Percentiles rank a stretch among this genome's conserved stretches.
Conservation (phyloP, 2,329 filamentous ascomycete species). For the Knufia fluminis region DNA sequence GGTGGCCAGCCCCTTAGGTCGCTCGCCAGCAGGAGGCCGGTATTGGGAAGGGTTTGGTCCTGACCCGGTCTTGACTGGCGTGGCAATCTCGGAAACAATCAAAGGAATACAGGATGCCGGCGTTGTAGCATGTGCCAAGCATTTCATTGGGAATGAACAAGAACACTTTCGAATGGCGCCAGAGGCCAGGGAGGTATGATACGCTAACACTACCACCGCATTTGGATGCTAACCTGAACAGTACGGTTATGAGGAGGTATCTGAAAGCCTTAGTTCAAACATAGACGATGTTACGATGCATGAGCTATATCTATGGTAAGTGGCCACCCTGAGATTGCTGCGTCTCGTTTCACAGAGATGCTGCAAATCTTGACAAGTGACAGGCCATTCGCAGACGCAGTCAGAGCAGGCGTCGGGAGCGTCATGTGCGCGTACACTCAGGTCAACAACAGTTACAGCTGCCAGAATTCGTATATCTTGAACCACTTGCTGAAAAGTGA, state of each 20-base stretch:
- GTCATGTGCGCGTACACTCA: conserved; percentile 66
- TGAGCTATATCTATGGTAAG: conserved; percentile 56
- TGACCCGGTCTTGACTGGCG: conserved; percentile 66
- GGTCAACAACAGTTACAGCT: conserved; percentile 59
- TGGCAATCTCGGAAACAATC: conserved; percentile 63
- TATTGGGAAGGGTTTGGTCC: conserved; percentile 62
- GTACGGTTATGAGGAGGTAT: too few species aligned
- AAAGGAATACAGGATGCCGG: conserved; percentile 74
- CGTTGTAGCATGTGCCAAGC: conserved; percentile 75
- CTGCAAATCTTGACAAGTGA: too few species aligned
- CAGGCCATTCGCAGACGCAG: conserved; percentile 59
- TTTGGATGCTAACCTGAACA: too few species aligned
- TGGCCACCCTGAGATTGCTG: too few species aligned
- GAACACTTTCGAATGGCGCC: conserved; percentile 57
- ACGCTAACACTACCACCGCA: too few species aligned
- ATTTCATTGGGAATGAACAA: conserved; percentile 66
- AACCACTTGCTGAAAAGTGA: conserved; percentile 60
- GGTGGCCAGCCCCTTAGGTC: conserved; percentile 65
- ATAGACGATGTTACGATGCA: conserved; percentile 56
- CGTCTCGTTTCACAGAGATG: too few species aligned
- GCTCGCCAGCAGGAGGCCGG: conserved; percentile 56
- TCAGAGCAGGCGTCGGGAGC: conserved; percentile 54
- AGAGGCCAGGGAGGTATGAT: too few species aligned
- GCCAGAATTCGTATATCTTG: conserved; percentile 52
- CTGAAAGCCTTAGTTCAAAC: conserved; percentile 52